Evolutionary conservation across 257 asterid species (phyloP), one percentile per base, ranked within the genome.

Genomic region (Paulownia fortunei): DNA sequence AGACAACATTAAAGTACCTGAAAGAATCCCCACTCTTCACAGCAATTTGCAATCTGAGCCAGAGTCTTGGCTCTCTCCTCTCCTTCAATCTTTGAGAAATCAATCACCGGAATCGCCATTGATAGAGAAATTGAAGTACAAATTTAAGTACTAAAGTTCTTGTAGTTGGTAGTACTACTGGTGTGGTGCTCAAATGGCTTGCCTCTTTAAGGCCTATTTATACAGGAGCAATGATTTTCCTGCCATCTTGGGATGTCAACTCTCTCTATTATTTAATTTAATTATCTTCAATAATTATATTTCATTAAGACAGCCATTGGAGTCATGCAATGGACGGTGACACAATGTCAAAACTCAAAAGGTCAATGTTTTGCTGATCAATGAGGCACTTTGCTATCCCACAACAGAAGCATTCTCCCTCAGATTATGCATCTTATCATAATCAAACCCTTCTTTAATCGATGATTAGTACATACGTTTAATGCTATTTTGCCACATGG

Each of bases 1-100:
- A n/a, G 1, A 62, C 47, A 34, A 13, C 5, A 62, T 32, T 10
- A 3, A 47, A 0, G 2, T 78, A 89, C 94, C 94, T 87, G 90
- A 82, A 89, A 88, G 73, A 89, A 89, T 72, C 92, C 94, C 92
- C 94, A 89, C 8, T 86, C 85, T 78, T 88, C 84, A 47, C 92
- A 89, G 71, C 90, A 85, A 63, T 39, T 26, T 21, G 85, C 86
- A 76, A 89, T 86, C 72, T 88, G 85, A 60, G 86, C 85, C 66
- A 88, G 79, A n/a, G 91, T 83, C 13, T 65, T 61, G 60, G 77
- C 82, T 23, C 88, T 88, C n/a, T 86, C 94, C 37, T 84, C 87
- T 26, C 90, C 89, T 46, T 85, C 65, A 24, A 76, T 34, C 84
- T 89, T 85, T 19, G 92, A 84, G 81, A 87, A 87, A 81, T 89